These are phyloP conservation scores for Aureoboletus auriporus DNA, from an alignment of 768 basidiomycete genomes.

Conservation along the genomic window DNA sequence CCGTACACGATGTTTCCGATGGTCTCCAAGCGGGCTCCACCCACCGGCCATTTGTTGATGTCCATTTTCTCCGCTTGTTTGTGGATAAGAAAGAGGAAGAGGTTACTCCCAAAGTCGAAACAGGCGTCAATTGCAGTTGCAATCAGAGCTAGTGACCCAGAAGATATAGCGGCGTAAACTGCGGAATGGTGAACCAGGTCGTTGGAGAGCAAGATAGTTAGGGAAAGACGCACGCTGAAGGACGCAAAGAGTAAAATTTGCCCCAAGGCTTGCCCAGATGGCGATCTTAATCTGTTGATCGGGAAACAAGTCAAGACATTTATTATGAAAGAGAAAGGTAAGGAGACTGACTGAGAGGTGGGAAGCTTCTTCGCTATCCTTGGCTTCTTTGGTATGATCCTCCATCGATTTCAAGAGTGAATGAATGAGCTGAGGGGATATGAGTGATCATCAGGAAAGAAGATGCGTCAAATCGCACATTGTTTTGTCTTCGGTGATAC, in stretches of 20 bases:
- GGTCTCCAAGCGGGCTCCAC: constrained; percentile 85
- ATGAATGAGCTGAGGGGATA: constrained; percentile 63
- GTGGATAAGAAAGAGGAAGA: constrained; percentile 79
- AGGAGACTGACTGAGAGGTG: constrained; percentile 56
- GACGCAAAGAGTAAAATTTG: constrained; percentile 69
- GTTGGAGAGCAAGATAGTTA: not conserved
- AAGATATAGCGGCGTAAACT: constrained; percentile 93
- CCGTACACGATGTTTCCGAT: constrained; percentile 89
- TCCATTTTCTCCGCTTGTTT: constrained; percentile 68
- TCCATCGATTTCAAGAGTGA: constrained; percentile 90
- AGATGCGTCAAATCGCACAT: constrained; percentile 39
- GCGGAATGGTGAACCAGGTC: not conserved
- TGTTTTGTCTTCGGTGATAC: constrained; percentile 71
- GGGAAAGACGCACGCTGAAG: constrained; percentile 51
- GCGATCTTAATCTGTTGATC: constrained; percentile 76
- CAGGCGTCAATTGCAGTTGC: constrained; percentile 88
- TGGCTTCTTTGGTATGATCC: constrained; percentile 81
- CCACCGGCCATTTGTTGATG: constrained; percentile 85
- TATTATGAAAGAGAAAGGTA: not conserved
- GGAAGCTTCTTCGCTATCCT: constrained; percentile 58
- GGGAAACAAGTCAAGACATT: not conserved
- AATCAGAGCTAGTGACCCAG: constrained; percentile 78
- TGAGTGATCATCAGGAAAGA: not conserved
- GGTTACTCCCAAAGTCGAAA: constrained; percentile 79
- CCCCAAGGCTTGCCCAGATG: constrained; percentile 74